Base-by-base conservation (phyloP, 192 early-diverging fungal species). In the Linnemannia hyalina region DNA sequence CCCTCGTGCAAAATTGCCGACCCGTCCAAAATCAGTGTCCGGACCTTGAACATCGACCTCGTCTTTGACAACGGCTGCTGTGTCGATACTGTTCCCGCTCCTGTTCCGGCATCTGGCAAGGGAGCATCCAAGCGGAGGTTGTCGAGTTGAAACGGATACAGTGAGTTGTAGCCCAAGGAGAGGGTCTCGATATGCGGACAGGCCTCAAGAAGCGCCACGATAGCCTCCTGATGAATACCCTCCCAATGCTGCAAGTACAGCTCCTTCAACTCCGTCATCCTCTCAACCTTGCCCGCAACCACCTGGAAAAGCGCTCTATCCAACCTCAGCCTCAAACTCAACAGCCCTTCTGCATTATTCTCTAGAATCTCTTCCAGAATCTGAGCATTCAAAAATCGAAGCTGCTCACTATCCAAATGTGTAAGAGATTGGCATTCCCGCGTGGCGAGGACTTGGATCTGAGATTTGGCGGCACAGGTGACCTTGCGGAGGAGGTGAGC, bases 181-280 rank as follows among this genome's bases (percentile, higher is more conserved):
- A 83, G 41, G 2, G 38, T 38, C 49, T 83, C 82, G 20, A 83
- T 55, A 65, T 78, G 71, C 0, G 82, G 82, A 26, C 76, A 83
- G 26, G 70, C 29, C 11, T 73, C 52, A 41, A 83, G 40, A 55
- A 78, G 52, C 1, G 32, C 35, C 26, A 36, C 82, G 15, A 83
- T 29, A 4, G 82, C 41, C 3, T 83, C 82, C 49, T 78, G 63
- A 13, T 77, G 46, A 26, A 83, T 20, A 1, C 76, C 76, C 22
- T 78, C 82, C 82, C 82, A 83, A 73, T 78, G 82, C 41, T 83
- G 82, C n/a, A 83, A 32, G 42, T 74, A 83, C 46, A 83, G 40
- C 36, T 83, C 82, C 42, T 68, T 77, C 18, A 83, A n/a, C 20
- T 74, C 65, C n/a, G 9, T 70, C 82, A 83, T 83, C 18, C 29